Base-by-base conservation (phyloP, 1,284 basidiomycete genomes). In the Trichosporon faecale region DNA sequence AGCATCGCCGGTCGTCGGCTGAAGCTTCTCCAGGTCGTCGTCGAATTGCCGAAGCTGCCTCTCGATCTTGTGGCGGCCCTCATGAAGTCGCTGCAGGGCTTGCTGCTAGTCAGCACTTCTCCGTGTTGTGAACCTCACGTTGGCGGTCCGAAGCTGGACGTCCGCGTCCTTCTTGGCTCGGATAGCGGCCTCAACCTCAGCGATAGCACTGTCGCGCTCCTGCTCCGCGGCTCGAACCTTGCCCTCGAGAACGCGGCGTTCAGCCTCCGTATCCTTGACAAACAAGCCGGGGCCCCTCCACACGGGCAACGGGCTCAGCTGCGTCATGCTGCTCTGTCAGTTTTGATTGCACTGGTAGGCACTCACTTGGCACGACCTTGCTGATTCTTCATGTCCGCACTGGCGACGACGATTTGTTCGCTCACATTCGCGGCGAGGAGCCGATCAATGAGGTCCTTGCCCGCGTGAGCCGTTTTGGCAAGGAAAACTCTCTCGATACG, bases 401-500 rank as follows among this genome's bases (percentile, higher is more conserved):
- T 75, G 60, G 72, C 61, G 21, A 79, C 73, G 2, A 40, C 68
- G 21, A 75, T 73, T 0, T 57, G 7, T 2, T 46, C 27, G 8
- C 33, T 67, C 16, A 74, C 11, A 7, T 68, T 68, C 0, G 64
- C 23, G 8, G 52, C 27, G n/a, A 78, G 55, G 27, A 89, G 72
- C 12, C 79, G 74, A 66, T 86, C 78, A 49, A 91, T 85, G 46
- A 86, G 79, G 0, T 84, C 73, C 70, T 93, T 88, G 1, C 87
- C 92, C 29, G 89, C 87, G 0, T 77, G 78, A 82, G 91, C 91
- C 8, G 83, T 88, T 1, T 77, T 77, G 0, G 91, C 88, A 12
- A 98, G 86, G 3, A 93, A 83, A 2, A 86, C 87, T 18, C 86
- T 85, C 81, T 99, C 96, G 68, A 98, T 92, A 55, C 83, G 84